phyloP scores from a whole-genome alignment of 352 stramenopile genomes.

The Salisapilia sapeloensis region DNA sequence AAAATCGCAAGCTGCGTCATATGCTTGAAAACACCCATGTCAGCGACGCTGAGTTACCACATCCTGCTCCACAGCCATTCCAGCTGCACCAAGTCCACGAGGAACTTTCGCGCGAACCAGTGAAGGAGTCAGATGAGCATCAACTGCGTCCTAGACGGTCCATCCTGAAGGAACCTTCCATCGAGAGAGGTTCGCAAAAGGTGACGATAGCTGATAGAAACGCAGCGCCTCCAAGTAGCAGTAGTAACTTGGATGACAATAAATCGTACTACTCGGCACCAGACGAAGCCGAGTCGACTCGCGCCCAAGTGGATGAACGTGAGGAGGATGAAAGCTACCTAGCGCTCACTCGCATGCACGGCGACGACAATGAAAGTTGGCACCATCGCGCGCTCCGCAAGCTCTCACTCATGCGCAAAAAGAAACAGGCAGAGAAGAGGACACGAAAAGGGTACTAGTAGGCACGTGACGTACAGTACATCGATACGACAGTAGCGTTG shows the following conservation, averaged over 20 bases:
- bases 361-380: conserved; percentile 7
- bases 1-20: too few relatives aligned
- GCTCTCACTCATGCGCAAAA: conserved; percentile 19
- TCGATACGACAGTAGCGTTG: conserved; percentile 9
- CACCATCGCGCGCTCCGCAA: conserved; percentile 14
- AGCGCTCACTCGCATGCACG: conserved; percentile 13
- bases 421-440: conserved; percentile 2
- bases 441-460: not conserved
- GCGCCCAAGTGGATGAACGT: not conserved
- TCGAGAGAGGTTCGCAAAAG: conserved; percentile 7
- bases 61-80: too few relatives aligned
- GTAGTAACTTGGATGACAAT: not conserved
- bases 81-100: too few relatives aligned
- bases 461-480: conserved; percentile 6
- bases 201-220: not conserved
- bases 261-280: not conserved
- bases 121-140: too few relatives aligned
- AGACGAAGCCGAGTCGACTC: not conserved
- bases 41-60: too few relatives aligned
- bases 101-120: too few relatives aligned
- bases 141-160: too few relatives aligned
- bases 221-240: not conserved
- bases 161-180: too few relatives aligned
- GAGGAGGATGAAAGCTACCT: conserved; percentile 8
- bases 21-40: too few relatives aligned